These are phyloP conservation scores for Coniophora puteana DNA, from an alignment of 1,284 basidiomycete species.

Conservation along the genomic window DNA sequence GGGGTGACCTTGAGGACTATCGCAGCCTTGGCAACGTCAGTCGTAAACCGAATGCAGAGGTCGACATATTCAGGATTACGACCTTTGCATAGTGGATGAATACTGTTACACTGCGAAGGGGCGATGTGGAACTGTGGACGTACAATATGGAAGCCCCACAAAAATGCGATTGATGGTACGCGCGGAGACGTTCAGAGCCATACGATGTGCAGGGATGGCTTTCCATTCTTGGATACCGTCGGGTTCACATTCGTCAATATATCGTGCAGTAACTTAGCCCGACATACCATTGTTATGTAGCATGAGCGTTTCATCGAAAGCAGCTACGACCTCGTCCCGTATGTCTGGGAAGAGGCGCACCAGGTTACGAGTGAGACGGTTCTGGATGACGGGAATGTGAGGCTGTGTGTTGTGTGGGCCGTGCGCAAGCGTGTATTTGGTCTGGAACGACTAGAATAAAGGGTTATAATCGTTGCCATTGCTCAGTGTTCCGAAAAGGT, in stretches of 20 bases:
- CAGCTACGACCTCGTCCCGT: constrained; percentile 26
- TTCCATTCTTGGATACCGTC: constrained; percentile 27
- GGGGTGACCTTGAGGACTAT: constrained; percentile 32
- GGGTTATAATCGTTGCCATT: not conserved
- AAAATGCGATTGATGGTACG: constrained; percentile 34
- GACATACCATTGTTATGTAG: constrained; percentile 16
- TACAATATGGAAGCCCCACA: constrained; percentile 38
- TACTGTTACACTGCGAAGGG: not conserved
- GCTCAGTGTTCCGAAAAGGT: not conserved
- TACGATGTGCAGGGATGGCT: constrained; percentile 14
- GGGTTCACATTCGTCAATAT: not conserved
- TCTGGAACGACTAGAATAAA: constrained; percentile 15
- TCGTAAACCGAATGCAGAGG: constrained; percentile 30
- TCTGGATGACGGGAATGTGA: constrained; percentile 20
- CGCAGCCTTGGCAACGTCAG: constrained; percentile 25
- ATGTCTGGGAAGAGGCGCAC: constrained; percentile 21
- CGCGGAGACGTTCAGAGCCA: constrained; percentile 22
- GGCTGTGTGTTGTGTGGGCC: constrained; percentile 22
- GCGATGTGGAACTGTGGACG: constrained; percentile 7
- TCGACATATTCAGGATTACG: constrained; percentile 34
- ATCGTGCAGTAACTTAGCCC: not conserved
- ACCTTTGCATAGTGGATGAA: constrained; percentile 24
- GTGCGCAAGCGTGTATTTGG: constrained; percentile 24
- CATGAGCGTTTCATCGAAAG: constrained; percentile 25
- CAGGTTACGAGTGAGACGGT: constrained; percentile 29